Base-by-base conservation (phyloP, 2,329 filamentous ascomycete species). In the Aspergillus quadricinctus region DNA sequence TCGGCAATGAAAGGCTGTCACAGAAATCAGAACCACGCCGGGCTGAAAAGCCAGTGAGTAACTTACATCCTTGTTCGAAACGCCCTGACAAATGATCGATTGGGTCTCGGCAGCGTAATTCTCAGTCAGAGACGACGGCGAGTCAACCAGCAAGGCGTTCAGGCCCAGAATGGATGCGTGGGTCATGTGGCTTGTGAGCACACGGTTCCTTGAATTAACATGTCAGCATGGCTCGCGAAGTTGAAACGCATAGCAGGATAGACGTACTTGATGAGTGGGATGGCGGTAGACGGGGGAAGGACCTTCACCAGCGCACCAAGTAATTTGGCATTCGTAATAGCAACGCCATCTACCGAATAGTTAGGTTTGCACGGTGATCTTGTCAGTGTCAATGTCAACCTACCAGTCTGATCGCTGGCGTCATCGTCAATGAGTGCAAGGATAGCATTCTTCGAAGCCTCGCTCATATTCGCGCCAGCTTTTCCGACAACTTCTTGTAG, bases 401-500 rank as follows among this genome's bases (percentile, higher is more conserved):
- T 79, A 71, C 86, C 83, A 68, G 92, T 90, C 48, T 82, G 82
- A 62, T 90, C 89, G 58, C 90, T 89, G 3, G 83, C 78, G 59
- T 96, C 92, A 64, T 86, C 86, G 72, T 97, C 94, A 67, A 99
- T 97, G 50, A 99, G 80, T 46, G 85, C 83, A 50, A 99, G 79
- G 27, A 99, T 91, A n/a, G 92, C 87, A 58, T 86, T 83, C 54
- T 92, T 87, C 49, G 93, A 97, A 23, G 87, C 79, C 67, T 97
- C 94, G 66, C 90, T 92, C 94, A 99, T 99, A 75, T 93, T 97
- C 56, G 82, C 82, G 54, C 94, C 94, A 19, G 92, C 93, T 75
- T 96, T 96, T 80, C 90, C 93, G 58, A 99, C 88, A 29, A 99
- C 94, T 70, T 97, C 93, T 70, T 95, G 97, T 48, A 99, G 77